Evolutionary conservation across 2,329 filamentous ascomycete species (phyloP).

Genomic region (Rhinocladiella similis): DNA sequence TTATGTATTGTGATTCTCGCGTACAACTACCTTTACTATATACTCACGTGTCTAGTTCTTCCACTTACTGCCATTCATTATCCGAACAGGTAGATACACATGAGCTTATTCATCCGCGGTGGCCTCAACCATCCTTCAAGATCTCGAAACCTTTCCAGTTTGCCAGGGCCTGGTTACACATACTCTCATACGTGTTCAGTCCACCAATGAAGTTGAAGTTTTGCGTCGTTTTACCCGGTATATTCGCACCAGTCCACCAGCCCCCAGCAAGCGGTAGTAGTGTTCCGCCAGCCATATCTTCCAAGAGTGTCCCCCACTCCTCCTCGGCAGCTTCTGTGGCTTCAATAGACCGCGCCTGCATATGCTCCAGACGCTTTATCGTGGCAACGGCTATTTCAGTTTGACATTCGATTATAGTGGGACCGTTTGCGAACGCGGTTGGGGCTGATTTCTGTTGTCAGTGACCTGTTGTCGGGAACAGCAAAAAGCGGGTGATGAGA

Average conservation of each 20-base stretch:
- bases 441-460: too few relatives aligned
- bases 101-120: too few relatives aligned
- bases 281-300: slow-evolving; percentile 45
- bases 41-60: too few relatives aligned
- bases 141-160: slow-evolving; percentile 27
- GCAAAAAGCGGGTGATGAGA: too few relatives aligned
- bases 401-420: slow-evolving; percentile 55
- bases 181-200: slow-evolving; percentile 18
- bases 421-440: slow-evolving; percentile 28
- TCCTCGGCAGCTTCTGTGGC: slow-evolving; percentile 47
- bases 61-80: too few relatives aligned
- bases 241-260: slow-evolving; percentile 58
- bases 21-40: too few relatives aligned
- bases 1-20: too few relatives aligned
- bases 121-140: too few relatives aligned
- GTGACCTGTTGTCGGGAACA: too few relatives aligned
- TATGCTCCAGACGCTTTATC: slow-evolving; percentile 51
- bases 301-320: slow-evolving; percentile 53
- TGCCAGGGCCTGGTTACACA: slow-evolving; percentile 8
- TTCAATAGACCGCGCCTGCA: slow-evolving; percentile 53
- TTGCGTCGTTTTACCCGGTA: slow-evolving; percentile 51
- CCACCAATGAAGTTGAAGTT: slow-evolving; percentile 16
- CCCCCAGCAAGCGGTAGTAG: slow-evolving; percentile 53
- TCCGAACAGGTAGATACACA: too few relatives aligned
- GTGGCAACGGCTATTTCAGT: slow-evolving; percentile 46